Percentiles rank a stretch among this genome's conserved stretches.
Conservation (phyloP, 2,329 filamentous ascomycete species). For the Sarocladiaceae sp. region DNA sequence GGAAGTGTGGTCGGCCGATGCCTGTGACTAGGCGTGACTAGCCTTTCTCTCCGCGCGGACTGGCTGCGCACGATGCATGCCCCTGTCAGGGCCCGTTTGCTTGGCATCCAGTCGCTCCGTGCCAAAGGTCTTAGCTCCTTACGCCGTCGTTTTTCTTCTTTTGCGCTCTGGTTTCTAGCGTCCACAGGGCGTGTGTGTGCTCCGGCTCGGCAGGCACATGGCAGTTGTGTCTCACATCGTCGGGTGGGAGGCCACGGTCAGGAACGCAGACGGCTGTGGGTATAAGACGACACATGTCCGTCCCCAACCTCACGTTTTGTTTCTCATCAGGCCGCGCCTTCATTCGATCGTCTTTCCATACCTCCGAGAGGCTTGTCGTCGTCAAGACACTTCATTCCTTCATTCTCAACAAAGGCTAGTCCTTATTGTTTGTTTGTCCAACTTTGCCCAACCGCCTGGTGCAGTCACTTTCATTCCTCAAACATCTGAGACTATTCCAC, state of each 20-base stretch:
- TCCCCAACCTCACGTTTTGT: constrained; percentile 9
- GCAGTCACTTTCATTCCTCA: constrained; percentile 11
- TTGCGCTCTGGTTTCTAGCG: not conserved
- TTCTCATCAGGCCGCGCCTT: constrained; percentile 10
- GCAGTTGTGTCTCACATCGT: constrained; percentile 5
- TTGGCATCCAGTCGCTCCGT: constrained; percentile 7
- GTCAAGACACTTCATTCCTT: constrained; percentile 24
- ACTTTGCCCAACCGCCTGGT: constrained; percentile 17
- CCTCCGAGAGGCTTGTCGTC: constrained; percentile 17
- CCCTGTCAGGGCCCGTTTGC: constrained; percentile 7
- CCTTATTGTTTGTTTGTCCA: constrained; percentile 22
- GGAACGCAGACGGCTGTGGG: constrained; percentile 9
- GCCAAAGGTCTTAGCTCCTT: constrained; percentile 1
- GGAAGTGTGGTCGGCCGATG: constrained; percentile 3
- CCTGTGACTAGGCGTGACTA: constrained; percentile 4
- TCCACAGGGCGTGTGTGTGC: not conserved
- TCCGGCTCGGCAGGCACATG: constrained; percentile 6
- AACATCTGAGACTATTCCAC: not conserved
- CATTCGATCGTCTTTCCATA: constrained; percentile 15
- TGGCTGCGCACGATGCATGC: constrained; percentile 2
- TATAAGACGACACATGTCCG: constrained; percentile 12
- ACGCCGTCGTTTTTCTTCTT: not conserved
- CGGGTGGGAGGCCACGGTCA: not conserved
- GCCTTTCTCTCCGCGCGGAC: constrained; percentile 3
- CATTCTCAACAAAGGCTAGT: constrained; percentile 25